These are phyloP conservation scores for Lomentospora prolificans DNA, from an alignment of 2,329 filamentous ascomycete species.

Conservation along the genomic window DNA sequence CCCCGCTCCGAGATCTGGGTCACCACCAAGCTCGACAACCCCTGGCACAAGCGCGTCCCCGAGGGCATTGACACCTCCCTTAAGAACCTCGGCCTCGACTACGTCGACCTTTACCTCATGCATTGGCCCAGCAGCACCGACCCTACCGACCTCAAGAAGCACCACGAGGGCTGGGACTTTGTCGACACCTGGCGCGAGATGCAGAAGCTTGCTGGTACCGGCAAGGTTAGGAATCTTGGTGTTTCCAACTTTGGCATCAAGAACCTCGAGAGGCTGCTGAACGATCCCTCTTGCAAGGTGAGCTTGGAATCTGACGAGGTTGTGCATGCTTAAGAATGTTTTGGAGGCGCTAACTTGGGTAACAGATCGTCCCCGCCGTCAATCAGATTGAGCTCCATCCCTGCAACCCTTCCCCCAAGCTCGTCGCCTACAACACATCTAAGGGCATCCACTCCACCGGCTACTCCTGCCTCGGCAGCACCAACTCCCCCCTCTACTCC, in stretches of 20 bases:
- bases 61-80: conserved; percentile 52
- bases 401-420: conserved; percentile 71
- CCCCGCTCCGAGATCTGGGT: conserved; percentile 59
- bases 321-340: neutral
- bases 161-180: conserved; percentile 70
- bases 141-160: conserved; percentile 53
- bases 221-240: conserved; percentile 71
- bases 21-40: conserved; percentile 77
- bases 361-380: conserved; percentile 47
- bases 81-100: conserved; percentile 50
- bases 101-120: conserved; percentile 62
- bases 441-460: conserved; percentile 69
- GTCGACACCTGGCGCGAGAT: conserved; percentile 68
- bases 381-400: conserved; percentile 81
- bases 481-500: conserved; percentile 59
- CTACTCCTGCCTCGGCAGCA: conserved; percentile 65
- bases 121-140: conserved; percentile 62
- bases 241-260: conserved; percentile 79
- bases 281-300: conserved; percentile 44
- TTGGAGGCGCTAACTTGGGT: too few relatives aligned
- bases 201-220: conserved; percentile 57
- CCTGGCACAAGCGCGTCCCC: conserved; percentile 60
- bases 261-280: conserved; percentile 69
- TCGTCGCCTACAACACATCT: conserved; percentile 59
- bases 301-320: neutral